Evolutionary conservation across 768 basidiomycete genomes (phyloP), one percentile per base, ranked within the genome.

Genomic region (Suillus tomentosus): DNA sequence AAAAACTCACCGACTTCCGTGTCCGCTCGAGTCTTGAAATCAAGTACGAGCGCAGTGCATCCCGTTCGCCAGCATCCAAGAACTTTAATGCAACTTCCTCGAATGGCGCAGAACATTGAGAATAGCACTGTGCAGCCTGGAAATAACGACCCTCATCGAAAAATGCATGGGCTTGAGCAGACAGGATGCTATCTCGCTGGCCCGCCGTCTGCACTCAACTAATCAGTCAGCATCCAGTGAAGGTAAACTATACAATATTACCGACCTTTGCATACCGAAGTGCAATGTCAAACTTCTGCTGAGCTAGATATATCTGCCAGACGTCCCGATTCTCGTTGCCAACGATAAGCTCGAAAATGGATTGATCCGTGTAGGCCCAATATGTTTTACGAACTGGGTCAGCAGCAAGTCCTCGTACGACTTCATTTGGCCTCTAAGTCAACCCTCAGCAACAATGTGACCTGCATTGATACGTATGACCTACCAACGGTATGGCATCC

Each of bases 81-180:
- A 99, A 97, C 67, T 90, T 90, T 27, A 99, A 82, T 0, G 91
- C 83, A 45, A 99, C 96, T 70, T 95, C 94, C 73, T 99, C 97
- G 72, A 99, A 98, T 1, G 87, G 77, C 13, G 87, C 85, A 5
- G 92, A 94, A 62, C 90, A 94, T 71, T 94, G 92, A 2, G 97
- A 92, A 72, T 95, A 99, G 40, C 86, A 89, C 69, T 95, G 93
- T 3, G 97, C 95, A 1, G 97, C 92, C 70, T 91, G 92, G 73
- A 96, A 95, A 72, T 88, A 98, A 27, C 90, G 83, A 9, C 88
- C 89, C 64, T 89, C 85, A 14, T 85, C 81, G 70, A 98, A 97
- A 71, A 87, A 89, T 15, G 85, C 81, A 68, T 89, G 85, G 0
- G 92, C 97, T 73, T 97, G 94, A 0, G 91, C 85, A 39, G 90